phyloP scores from a whole-genome alignment of 2,329 filamentous ascomycete species.

The Paecilomyces fulvus region DNA sequence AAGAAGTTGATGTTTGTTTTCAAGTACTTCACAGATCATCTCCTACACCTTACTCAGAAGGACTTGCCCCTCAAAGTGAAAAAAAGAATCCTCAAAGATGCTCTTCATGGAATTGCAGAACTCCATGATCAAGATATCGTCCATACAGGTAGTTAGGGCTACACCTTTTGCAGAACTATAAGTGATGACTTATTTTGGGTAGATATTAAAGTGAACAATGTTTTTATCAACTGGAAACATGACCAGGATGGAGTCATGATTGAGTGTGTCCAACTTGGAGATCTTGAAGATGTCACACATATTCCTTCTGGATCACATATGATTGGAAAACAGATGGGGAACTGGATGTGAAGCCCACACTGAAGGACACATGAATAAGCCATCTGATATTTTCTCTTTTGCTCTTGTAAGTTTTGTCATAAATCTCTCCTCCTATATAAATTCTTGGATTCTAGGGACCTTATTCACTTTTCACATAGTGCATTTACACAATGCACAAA shows the following conservation, averaged over 20 bases:
- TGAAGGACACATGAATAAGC: slow-evolving; percentile 15
- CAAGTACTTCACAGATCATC: slow-evolving; percentile 36
- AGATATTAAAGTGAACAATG: slow-evolving; percentile 30
- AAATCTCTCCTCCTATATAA: background rate
- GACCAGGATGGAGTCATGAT: slow-evolving; percentile 8
- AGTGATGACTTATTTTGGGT: slow-evolving; percentile 1
- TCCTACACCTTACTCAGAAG: slow-evolving; percentile 36
- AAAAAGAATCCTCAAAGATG: slow-evolving; percentile 38
- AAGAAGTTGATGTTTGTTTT: slow-evolving; percentile 40
- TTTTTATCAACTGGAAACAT: slow-evolving; percentile 23
- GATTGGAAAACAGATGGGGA: slow-evolving; percentile 14
- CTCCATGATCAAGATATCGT: slow-evolving; percentile 28
- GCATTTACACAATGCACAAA: slow-evolving; percentile 39
- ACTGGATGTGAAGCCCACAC: slow-evolving; percentile 26
- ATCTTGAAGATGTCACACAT: slow-evolving; percentile 17
- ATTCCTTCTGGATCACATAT: slow-evolving; percentile 10
- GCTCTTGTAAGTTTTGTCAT: slow-evolving; percentile 16
- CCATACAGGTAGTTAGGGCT: slow-evolving; percentile 20
- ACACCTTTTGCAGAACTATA: background rate
- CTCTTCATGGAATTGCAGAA: slow-evolving; percentile 28
- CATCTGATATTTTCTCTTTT: slow-evolving; percentile 31
- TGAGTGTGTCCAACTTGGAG: slow-evolving; percentile 15
- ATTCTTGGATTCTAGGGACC: background rate
- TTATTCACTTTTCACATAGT: slow-evolving; percentile 18
- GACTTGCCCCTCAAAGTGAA: slow-evolving; percentile 27